Evolutionary conservation across 2,329 filamentous ascomycete species (phyloP), one percentile per base, ranked within the genome.

Genomic region (Bipolaris victoriae): DNA sequence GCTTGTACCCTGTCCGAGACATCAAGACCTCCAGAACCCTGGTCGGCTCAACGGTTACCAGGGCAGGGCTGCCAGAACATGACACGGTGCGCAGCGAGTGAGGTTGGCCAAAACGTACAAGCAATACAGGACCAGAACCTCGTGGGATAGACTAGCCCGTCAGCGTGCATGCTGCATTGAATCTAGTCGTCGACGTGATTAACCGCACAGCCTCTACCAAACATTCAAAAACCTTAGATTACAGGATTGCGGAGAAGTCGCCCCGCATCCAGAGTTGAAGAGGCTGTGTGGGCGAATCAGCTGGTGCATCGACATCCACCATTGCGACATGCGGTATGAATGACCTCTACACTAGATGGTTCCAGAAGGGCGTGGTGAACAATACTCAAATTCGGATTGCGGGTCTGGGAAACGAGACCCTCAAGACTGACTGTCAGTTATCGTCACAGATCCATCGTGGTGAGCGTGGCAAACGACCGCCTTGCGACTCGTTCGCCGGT

Each of bases 1-100:
- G 67, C 67, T 69, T 68, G 53, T 63, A 24, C 64, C 63, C 57
- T 58, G 57, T 62, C 58, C 62, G 66, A 70, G 63, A 69, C 67
- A 58, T 41, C 51, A 44, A 44, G 54, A 66, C 63, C 63, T 52
- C 61, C 65, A 68, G 62, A 65, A 62, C 55, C 64, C 60, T 50
- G 57, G 68, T 55, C 58, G 55, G 55, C 58, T 56, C 62, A 52
- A 54, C 56, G 52, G 37, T 33, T 41, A 50, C 57, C 47, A 43
- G 62, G 59, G 49, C 48, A 29, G 52, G 48, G 45, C 58, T 53
- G 49, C 52, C 52, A 35, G 44, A 44, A 51, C 62, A 68, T 64
- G 55, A 65, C 51, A 65, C 52, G 24, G 45, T 48, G 46, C n/a
- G 44, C 48, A 53, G 55, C 49, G 41, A 55, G 52, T 47, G 26